Conservation (phyloP, 805 yeast genomes). For the Yarrowia sp. region DNA sequence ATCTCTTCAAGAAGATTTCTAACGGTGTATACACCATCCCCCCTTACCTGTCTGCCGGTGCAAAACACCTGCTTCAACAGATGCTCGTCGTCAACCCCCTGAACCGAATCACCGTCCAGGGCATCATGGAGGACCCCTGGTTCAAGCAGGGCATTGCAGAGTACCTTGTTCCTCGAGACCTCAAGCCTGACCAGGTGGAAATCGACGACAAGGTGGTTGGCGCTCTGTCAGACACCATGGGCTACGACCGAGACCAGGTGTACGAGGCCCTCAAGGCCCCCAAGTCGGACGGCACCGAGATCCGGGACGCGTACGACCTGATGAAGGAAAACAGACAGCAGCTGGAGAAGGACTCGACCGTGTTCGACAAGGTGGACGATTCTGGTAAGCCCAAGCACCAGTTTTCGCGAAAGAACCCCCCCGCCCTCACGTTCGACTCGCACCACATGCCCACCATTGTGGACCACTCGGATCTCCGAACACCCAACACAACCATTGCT, state of each 20-base stretch:
- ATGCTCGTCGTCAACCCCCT: conserved; percentile 96
- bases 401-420: conserved; percentile 47
- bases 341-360: conserved; percentile 39
- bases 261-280: conserved; percentile 65
- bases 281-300: conserved; percentile 59
- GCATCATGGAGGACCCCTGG: conserved; percentile 94
- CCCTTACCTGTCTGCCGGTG: conserved; percentile 82
- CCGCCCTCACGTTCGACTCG: conserved; percentile 52
- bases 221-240: conserved; percentile 82
- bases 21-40: conserved; percentile 94
- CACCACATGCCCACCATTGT: conserved; percentile 50
- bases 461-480: conserved; percentile 47
- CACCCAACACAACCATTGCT: conserved; percentile 84
- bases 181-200: conserved; percentile 47
- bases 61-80: conserved; percentile 78
- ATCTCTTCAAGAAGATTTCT: conserved; percentile 87
- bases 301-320: conserved; percentile 81
- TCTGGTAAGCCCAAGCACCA: conserved; percentile 31
- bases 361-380: conserved; percentile 40
- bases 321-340: conserved; percentile 74
- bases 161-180: conserved; percentile 70
- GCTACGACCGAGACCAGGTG: conserved; percentile 85
- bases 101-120: conserved; percentile 90
- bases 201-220: conserved; percentile 78
- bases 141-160: conserved; percentile 81